Percentiles rank a stretch among this genome's conserved stretches.
phyloP scores from a whole-genome alignment of 2,329 filamentous ascomycete species.

The Achaetomium macrosporum region DNA sequence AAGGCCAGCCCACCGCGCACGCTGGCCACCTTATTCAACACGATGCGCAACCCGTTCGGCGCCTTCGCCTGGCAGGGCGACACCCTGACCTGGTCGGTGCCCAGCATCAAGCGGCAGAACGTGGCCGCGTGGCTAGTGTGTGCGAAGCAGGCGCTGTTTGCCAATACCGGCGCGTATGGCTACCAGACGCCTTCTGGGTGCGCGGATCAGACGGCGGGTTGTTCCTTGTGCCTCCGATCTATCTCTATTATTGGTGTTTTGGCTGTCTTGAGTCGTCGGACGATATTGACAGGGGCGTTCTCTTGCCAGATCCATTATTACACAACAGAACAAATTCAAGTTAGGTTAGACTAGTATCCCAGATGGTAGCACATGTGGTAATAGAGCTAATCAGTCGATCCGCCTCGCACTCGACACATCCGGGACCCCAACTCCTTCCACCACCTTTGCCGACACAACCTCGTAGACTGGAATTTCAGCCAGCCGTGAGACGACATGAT shows the following conservation, averaged over 20 bases:
- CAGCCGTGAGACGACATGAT: slow-evolving; percentile 49
- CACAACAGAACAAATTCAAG: too few species aligned
- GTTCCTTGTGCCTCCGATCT: too few species aligned
- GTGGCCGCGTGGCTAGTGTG: slow-evolving; percentile 55
- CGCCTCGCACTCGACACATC: slow-evolving; percentile 36
- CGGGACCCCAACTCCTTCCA: slow-evolving; percentile 47
- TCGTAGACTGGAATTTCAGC: slow-evolving; percentile 52
- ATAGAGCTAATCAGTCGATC: too few species aligned
- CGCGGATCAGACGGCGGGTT: slow-evolving; percentile 52
- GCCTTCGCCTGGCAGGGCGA: slow-evolving; percentile 54
- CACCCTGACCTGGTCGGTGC: slow-evolving; percentile 47
- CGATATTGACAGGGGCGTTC: too few species aligned
- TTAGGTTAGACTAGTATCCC: too few species aligned
- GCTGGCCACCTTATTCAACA: slow-evolving; percentile 46
- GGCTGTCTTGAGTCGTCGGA: too few species aligned
- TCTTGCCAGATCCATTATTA: too few species aligned
- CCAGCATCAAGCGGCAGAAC: slow-evolving; percentile 47
- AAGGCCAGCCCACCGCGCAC: slow-evolving; percentile 37
- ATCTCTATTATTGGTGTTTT: too few species aligned
- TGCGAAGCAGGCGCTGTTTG: slow-evolving; percentile 43
- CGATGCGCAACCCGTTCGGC: slow-evolving; percentile 47
- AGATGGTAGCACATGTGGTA: too few species aligned
- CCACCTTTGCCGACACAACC: slow-evolving; percentile 49
- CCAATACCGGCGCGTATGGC: slow-evolving; percentile 54
- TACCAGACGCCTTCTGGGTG: slow-evolving; percentile 54